Evolutionary conservation across 306 rosid species (phyloP), one percentile per base, ranked within the genome.

Genomic region (Begonia fuchsioides): DNA sequence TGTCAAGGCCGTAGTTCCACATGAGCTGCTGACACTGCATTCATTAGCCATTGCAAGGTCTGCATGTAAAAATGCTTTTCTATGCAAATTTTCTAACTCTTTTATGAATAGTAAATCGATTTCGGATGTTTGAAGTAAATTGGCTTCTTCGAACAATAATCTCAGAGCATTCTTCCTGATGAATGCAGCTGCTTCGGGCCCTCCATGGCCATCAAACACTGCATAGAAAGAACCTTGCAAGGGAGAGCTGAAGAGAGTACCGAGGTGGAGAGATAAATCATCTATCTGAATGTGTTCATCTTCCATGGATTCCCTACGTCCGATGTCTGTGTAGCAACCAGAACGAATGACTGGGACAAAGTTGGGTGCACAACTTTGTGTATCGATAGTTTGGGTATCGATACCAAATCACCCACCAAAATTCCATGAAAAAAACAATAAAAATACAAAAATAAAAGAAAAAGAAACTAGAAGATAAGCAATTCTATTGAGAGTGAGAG

Each of bases 1-100:
- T 54, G 97, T 84, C 59, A 90, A 60, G 47, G 97, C 95, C 11
- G 97, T 90, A 12, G 97, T 90, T 59, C 97, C 97, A 58, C 93
- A 76, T 0, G 68, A 81, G 62, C 75, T 62, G 51, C 73, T 66
- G 56, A 90, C 82, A 32, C 72, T 64, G 43, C 17, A 39, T 48
- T 84, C 97, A 32, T 68, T 65, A 51, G 93, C 77, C 75, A 90
- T 68, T 50, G 97, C 97, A 55, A 38, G 66, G 63, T 90, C 97
- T 17, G 97, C 97, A 40, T 32, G 67, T 61, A 68, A 3, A 71
- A 81, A 84, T 9, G 97, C 86, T 38, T 76, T 79, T 43, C 80
- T 68, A 47, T 83, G 93, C 45, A 88, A 80, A 40, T 60, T 80
- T 68, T 80, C 88, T 74, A 88, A 50, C 66, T 72, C 72, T 43